Percentiles rank a stretch among this genome's conserved stretches.
These are phyloP conservation scores for Polygonum maritimum DNA, from an alignment of 148 eudicot genomes.

Conservation along the genomic window DNA sequence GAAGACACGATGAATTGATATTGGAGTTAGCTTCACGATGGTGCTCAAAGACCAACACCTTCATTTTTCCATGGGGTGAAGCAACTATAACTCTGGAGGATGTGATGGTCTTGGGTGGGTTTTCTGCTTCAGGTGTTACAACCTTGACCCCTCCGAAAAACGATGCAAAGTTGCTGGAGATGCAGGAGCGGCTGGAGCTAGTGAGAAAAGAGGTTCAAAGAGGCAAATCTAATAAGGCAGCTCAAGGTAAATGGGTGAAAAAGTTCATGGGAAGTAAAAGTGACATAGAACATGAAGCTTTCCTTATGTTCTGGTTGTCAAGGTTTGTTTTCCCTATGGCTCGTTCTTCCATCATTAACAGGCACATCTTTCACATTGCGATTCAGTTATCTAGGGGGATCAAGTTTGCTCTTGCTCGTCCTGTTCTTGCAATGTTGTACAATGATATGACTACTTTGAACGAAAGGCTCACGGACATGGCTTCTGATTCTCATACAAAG, in stretches of 20 bases:
- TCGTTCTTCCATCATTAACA: conserved; percentile 1
- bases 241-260: conserved; percentile 20
- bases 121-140: conserved; percentile 26
- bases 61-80: conserved; percentile 49
- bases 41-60: conserved; percentile 31
- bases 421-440: conserved; percentile 33
- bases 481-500: not conserved
- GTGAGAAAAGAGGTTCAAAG: conserved; percentile 3
- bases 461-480: conserved; percentile 2
- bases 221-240: conserved; percentile 10
- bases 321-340: conserved; percentile 25
- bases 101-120: conserved; percentile 38
- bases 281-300: conserved; percentile 27
- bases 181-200: conserved; percentile 16
- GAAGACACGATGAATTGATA: conserved; percentile 18
- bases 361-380: conserved; percentile 19
- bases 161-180: not conserved
- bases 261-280: conserved; percentile 24
- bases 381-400: conserved; percentile 30
- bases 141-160: not conserved
- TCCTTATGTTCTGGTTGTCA: conserved; percentile 34
- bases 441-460: conserved; percentile 33
- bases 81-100: conserved; percentile 44
- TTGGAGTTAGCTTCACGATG: conserved; percentile 31
- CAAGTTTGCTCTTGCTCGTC: conserved; percentile 29